Base-by-base conservation (phyloP, 2,329 filamentous ascomycete genomes). In the Akanthomyces lecanii region DNA sequence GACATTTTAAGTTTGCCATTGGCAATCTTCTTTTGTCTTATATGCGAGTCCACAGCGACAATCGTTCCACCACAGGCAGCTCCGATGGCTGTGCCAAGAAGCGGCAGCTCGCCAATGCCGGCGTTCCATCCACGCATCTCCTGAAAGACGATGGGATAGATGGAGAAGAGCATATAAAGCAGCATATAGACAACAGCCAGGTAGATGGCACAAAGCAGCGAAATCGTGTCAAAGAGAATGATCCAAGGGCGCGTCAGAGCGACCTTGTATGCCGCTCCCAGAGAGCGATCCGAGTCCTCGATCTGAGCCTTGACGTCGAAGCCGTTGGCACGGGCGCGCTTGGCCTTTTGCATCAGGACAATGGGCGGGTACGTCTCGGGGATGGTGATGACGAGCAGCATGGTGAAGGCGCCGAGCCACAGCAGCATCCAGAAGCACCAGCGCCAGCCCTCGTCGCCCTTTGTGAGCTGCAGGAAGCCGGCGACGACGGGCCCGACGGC, bases 141-240 rank as follows among this genome's bases (percentile, higher is more conserved):
- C 65, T 83, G 79, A 66, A 82, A 84, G 6, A 85, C 79, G 45
- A 84, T 82, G 3, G 79, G 81, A 61, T 85, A 85, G 62, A 84
- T 84, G 25, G 75, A 79, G 71, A 86, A 85, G 12, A 86, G 76
- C 82, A 86, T 85, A 70, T 84, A 84, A 10, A 82, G 72, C 1
- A 83, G 73, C 6, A 74, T 78, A 64, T 84, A 85, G 4, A 84
- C 80, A 12, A 85, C 75, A 1, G 78, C 76, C 68, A 84, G 74
- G 67, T 85, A 85, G 36, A 85, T 69, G 16, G 82, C 82, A 62
- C 77, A 77, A 4, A 82, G 71, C 57, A 84, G 75, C 0, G 80
- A 82, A 44, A 85, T 84, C 0, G 81, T 71, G 65, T 84, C 82
- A 65, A 84, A 78, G 4, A 85, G 73, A 50, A 85, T 80, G 51